phyloP scores from a whole-genome alignment of 768 basidiomycete species.

The Kwoniella europaea region DNA sequence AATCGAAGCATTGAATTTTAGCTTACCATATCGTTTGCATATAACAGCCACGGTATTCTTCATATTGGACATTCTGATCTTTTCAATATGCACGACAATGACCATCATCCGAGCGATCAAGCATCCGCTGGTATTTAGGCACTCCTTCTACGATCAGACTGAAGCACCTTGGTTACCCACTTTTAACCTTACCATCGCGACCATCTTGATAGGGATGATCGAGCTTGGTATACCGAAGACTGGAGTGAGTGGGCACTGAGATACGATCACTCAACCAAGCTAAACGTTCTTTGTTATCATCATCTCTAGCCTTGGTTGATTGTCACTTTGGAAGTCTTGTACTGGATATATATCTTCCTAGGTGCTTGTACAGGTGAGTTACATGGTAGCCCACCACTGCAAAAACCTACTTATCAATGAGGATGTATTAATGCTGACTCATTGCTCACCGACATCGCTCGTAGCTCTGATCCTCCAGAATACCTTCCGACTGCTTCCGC shows the following conservation, averaged over 20 bases:
- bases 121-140: neutral
- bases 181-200: neutral
- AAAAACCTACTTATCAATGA: too few species aligned
- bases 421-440: neutral
- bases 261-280: neutral
- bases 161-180: conserved; percentile 13
- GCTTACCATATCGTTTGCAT: neutral
- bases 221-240: conserved; percentile 1
- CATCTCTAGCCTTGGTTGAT: neutral
- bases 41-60: conserved; percentile 5
- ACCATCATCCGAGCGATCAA: conserved; percentile 13
- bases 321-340: neutral
- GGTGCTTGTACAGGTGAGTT: conserved; percentile 1
- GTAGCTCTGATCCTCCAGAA: conserved; percentile 9
- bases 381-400: too few species aligned
- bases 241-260: neutral
- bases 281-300: neutral
- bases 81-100: conserved; percentile 3
- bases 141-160: conserved; percentile 6
- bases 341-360: conserved; percentile 5
- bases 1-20: neutral
- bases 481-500: conserved; percentile 1
- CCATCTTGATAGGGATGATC: conserved; percentile 4
- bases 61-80: neutral
- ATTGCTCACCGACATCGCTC: neutral